Base-by-base conservation (phyloP, 768 basidiomycete species). In the Mycena venus region DNA sequence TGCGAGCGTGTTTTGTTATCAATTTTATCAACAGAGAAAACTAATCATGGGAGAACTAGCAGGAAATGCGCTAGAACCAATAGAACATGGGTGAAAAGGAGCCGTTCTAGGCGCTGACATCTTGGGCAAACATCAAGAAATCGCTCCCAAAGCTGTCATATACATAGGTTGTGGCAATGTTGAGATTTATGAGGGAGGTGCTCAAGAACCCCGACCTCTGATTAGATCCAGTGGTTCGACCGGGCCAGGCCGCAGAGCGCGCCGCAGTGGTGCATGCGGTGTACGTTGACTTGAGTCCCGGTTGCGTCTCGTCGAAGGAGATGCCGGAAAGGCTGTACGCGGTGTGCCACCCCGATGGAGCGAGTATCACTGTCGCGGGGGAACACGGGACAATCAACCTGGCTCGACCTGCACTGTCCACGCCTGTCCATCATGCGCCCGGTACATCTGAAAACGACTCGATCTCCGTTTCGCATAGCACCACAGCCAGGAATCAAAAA, bases 241-340 rank as follows among this genome's bases (percentile, higher is more conserved):
- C 32, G 27, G 63, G 25, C 55, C 55, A 72, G 5, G 47, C 53
- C 42, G 53, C 70, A 25, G 14, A 21, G 11, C 62, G 70, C 15
- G 29, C 64, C 25, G 47, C 58, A 8, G 38, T 29, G 56, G 38
- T 32, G 49, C 66, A 66, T 27, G 64, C 55, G 21, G 36, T 47
- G 59, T 72, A 65, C 12, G 55, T 64, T 44, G 2, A 17, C 25
- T 55, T 65, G 5, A 72, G 62, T 5, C 61, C 69, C 21, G 49
- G 27, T 27, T 55, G 49, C 61, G 69, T 72, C 42, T 72, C 62
- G 25, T 72, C 70, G 53, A 72, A 72, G 21, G 66, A 72, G 53
- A 72, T 72, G 38, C 70, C 70, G 10, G 40, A 23, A 10, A 66
- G 31, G 63, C 63, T 14, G 6, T 5, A 49, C 1, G 70, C 63